Evolutionary conservation across 2,329 filamentous ascomycete species (phyloP).

Genomic region (Cladosporium halotolerans): DNA sequence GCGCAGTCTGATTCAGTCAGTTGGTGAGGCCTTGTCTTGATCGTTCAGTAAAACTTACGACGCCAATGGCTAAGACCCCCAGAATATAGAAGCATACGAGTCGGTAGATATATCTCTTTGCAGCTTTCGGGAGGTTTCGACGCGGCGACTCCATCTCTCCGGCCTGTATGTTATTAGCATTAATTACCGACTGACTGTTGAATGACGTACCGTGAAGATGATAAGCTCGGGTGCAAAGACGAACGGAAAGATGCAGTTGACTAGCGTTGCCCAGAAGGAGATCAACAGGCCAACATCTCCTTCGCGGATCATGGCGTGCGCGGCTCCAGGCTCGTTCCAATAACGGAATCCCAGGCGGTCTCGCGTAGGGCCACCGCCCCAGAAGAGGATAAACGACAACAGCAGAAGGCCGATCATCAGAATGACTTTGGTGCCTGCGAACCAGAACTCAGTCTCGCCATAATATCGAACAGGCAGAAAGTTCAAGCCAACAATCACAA

Average conservation of each 20-base stretch:
- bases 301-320: constrained; percentile 27
- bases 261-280: constrained; percentile 26
- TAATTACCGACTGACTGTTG: background rate
- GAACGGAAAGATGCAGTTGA: constrained; percentile 33
- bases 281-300: background rate
- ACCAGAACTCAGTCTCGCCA: constrained; percentile 43
- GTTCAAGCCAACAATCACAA: constrained; percentile 40
- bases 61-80: constrained; percentile 53
- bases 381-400: constrained; percentile 37
- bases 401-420: constrained; percentile 40
- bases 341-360: constrained; percentile 40
- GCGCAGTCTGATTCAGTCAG: background rate
- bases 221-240: constrained; percentile 18
- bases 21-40: background rate
- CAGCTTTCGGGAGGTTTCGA: constrained; percentile 54
- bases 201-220: constrained; percentile 17
- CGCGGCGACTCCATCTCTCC: constrained; percentile 55
- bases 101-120: constrained; percentile 55
- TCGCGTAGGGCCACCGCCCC: constrained; percentile 37
- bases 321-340: constrained; percentile 37
- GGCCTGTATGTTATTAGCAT: constrained; percentile 30
- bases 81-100: constrained; percentile 58
- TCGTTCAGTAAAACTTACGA: constrained; percentile 35
- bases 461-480: constrained; percentile 44
- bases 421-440: constrained; percentile 40